These are phyloP conservation scores for Apium graveolens DNA, from an alignment of 129 eudicot species.

Conservation along the genomic window DNA sequence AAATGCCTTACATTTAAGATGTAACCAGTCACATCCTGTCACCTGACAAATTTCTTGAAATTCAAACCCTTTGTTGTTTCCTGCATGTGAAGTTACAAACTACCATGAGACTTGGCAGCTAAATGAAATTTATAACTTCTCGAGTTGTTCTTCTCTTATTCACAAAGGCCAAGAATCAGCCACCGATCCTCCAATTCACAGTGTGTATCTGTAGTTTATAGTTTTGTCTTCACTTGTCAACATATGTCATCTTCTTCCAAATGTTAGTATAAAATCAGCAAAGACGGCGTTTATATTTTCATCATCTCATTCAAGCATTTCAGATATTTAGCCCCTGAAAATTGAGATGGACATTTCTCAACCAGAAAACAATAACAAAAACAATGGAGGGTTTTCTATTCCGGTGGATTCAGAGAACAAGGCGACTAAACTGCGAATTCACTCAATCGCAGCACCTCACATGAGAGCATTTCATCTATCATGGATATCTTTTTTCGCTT, in stretches of 20 bases:
- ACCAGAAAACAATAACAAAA: not conserved
- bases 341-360: slow-evolving; percentile 8
- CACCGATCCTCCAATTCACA: slow-evolving; percentile 38
- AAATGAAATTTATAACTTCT: not conserved
- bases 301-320: not conserved
- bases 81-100: not conserved
- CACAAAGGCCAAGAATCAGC: slow-evolving; percentile 29
- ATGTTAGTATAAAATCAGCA: not conserved
- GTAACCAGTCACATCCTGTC: not conserved
- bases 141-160: slow-evolving; percentile 10
- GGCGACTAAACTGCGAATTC: slow-evolving; percentile 19
- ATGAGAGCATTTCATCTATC: slow-evolving; percentile 9
- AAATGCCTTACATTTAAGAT: not conserved
- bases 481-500: too few species aligned
- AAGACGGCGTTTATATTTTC: not conserved
- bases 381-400: slow-evolving; percentile 8
- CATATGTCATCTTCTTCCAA: not conserved
- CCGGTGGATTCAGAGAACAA: slow-evolving; percentile 30
- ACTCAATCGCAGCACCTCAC: slow-evolving; percentile 24
- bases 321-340: not conserved
- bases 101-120: slow-evolving; percentile 27
- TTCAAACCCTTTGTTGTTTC: not conserved
- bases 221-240: slow-evolving; percentile 12
- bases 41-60: not conserved
- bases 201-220: slow-evolving; percentile 1